Conservation (phyloP, 2,329 filamentous ascomycete species). For the Ustilaginoidea virens region DNA sequence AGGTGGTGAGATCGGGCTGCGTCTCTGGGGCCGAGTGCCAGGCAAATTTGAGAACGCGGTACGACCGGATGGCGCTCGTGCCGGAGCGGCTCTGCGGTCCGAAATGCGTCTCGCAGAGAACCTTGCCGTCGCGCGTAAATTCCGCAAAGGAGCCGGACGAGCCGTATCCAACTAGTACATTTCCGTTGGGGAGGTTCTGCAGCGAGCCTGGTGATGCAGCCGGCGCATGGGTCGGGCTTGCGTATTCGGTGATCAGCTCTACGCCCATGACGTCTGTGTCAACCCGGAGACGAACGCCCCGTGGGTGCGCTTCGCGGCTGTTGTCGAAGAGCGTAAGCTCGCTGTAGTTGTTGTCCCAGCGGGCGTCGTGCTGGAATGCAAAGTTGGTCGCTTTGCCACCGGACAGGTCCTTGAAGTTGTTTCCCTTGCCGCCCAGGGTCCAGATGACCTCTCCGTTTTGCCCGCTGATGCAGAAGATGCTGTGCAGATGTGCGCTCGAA, state of each 20-base stretch:
- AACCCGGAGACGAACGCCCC: constrained; percentile 4
- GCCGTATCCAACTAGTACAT: constrained; percentile 28
- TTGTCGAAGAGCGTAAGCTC: constrained; percentile 40
- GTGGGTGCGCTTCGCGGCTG: constrained; percentile 23
- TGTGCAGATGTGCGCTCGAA: constrained; percentile 10
- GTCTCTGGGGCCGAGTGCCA: constrained; percentile 12
- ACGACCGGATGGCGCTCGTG: constrained; percentile 10
- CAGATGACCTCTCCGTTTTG: constrained; percentile 30
- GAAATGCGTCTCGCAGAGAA: constrained; percentile 9
- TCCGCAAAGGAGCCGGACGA: constrained; percentile 13
- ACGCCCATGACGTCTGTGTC: constrained; percentile 4
- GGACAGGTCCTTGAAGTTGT: constrained; percentile 18
- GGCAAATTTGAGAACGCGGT: constrained; percentile 14
- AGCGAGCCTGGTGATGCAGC: constrained; percentile 5
- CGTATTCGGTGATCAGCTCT: constrained; percentile 4
- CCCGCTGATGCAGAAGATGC: constrained; percentile 17
- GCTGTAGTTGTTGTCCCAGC: constrained; percentile 19
- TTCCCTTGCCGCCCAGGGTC: constrained; percentile 31
- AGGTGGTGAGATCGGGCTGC: constrained; percentile 4
- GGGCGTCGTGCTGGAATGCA: constrained; percentile 35
- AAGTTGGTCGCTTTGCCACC: constrained; percentile 20
- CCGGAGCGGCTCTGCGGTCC: constrained; percentile 9
- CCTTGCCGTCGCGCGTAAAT: constrained; percentile 10
- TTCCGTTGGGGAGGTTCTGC: constrained; percentile 20
- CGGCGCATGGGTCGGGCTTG: constrained; percentile 4